These are phyloP conservation scores for Aspergillus leporis DNA, from an alignment of 495 filamentous ascomycete genomes.

Conservation along the genomic window DNA sequence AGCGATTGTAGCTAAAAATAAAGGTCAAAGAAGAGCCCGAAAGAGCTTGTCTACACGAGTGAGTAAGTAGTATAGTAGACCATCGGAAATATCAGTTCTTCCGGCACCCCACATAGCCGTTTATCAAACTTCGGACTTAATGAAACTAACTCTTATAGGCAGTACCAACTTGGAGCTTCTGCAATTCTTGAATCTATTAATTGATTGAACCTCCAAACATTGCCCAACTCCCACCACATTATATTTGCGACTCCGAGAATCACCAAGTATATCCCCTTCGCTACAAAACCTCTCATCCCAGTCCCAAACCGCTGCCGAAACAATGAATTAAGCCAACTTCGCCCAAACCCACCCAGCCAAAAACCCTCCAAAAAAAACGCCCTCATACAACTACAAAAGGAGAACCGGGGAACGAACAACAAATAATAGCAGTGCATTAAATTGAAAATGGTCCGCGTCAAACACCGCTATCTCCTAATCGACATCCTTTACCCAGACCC, in stretches of 20 bases:
- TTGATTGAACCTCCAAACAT: background rate
- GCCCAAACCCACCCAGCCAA: background rate
- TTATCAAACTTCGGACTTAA: background rate
- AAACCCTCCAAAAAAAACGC: too few relatives aligned
- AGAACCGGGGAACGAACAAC: background rate
- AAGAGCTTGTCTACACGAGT: background rate
- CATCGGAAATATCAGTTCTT: background rate
- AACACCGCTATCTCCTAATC: conserved; percentile 90
- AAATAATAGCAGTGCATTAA: too few relatives aligned
- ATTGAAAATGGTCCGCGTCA: conserved; percentile 81
- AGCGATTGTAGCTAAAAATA: too few relatives aligned
- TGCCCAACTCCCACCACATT: background rate
- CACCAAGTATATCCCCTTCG: background rate
- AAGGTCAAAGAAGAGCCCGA: too few relatives aligned
- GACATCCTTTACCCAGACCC: conserved; percentile 83
- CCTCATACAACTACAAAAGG: too few relatives aligned
- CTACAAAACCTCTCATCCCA: background rate
- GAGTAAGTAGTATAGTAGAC: background rate
- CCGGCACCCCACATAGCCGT: background rate
- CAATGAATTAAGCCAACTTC: background rate
- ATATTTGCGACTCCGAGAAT: background rate
- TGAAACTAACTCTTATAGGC: background rate
- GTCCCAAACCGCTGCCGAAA: background rate
- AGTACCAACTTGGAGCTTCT: background rate
- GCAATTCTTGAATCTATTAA: background rate